Evolutionary conservation across 2,329 filamentous ascomycete genomes (phyloP).

Genomic region (Cercospora sp.): DNA sequence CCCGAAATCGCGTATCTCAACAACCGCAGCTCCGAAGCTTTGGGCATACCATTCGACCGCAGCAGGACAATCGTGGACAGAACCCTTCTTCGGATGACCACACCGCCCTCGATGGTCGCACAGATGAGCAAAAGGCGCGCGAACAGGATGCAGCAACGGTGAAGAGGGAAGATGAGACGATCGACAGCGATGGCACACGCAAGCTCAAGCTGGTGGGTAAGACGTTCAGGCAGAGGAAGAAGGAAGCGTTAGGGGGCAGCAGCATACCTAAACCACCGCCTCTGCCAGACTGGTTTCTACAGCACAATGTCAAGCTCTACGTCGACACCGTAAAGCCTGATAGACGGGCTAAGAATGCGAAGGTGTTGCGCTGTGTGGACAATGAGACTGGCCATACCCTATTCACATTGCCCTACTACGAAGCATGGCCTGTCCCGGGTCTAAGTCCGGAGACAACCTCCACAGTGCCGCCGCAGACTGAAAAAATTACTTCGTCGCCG

Average conservation of each 20-base stretch:
- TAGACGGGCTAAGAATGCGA: constrained; percentile 20
- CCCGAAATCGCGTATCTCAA: constrained; percentile 9
- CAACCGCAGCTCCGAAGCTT: constrained; percentile 21
- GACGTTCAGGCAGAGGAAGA: constrained; percentile 26
- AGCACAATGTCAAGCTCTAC: constrained; percentile 38
- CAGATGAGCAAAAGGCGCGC: constrained; percentile 25
- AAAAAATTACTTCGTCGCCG: background rate
- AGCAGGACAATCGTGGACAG: constrained; percentile 26
- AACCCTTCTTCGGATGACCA: constrained; percentile 25
- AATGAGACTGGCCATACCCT: constrained; percentile 35
- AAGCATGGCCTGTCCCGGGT: constrained; percentile 24
- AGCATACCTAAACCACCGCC: constrained; percentile 36
- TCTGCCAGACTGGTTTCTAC: constrained; percentile 42
- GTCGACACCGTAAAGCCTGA: constrained; percentile 19
- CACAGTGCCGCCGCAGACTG: background rate
- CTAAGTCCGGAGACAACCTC: constrained; percentile 3
- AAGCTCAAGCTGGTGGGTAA: constrained; percentile 21
- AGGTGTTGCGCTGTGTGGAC: constrained; percentile 35
- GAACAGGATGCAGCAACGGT: constrained; percentile 16
- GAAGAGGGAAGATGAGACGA: constrained; percentile 14
- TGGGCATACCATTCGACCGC: constrained; percentile 24
- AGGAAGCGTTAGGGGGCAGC: constrained; percentile 11
- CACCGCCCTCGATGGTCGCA: constrained; percentile 22
- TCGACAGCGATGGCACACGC: constrained; percentile 15
- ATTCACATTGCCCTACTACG: constrained; percentile 35